Percentiles rank a stretch among this genome's conserved stretches.
Conservation (phyloP, 352 stramenopile genomes). For the Globisporangium alternatum region DNA sequence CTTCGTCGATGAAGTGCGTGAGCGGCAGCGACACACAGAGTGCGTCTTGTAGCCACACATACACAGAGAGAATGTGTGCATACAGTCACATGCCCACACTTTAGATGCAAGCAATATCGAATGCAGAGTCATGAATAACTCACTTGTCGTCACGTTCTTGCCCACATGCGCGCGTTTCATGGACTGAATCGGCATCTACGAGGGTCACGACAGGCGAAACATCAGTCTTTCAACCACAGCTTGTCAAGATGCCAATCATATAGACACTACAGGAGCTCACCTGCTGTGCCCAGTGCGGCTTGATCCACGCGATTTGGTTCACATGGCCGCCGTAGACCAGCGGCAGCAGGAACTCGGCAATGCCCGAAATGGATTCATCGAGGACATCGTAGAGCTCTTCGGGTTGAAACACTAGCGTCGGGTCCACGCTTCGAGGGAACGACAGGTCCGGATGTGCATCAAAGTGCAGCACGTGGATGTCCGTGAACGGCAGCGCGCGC, state of each 20-base stretch:
- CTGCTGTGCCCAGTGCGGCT: slow-evolving; percentile 76
- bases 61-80: not conserved
- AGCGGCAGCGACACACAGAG: slow-evolving; percentile 58
- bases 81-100: not conserved
- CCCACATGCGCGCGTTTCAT: slow-evolving; percentile 18
- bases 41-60: slow-evolving; percentile 16
- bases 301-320: slow-evolving; percentile 73
- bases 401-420: slow-evolving; percentile 57
- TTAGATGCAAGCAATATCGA: not conserved
- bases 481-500: slow-evolving; percentile 57
- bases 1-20: slow-evolving; percentile 75
- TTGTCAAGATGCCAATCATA: too few species aligned
- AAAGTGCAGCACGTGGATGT: slow-evolving; percentile 74
- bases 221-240: not conserved
- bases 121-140: not conserved
- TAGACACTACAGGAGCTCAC: slow-evolving; percentile 17
- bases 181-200: not conserved
- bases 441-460: slow-evolving; percentile 87
- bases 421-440: slow-evolving; percentile 44
- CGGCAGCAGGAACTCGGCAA: slow-evolving; percentile 85
- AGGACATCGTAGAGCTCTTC: slow-evolving; percentile 71
- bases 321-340: slow-evolving; percentile 80
- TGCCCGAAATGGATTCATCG: slow-evolving; percentile 60
- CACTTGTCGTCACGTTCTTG: slow-evolving; percentile 12
- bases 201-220: not conserved